phyloP scores from a whole-genome alignment of 306 rosid species.

The Malus fusca region DNA sequence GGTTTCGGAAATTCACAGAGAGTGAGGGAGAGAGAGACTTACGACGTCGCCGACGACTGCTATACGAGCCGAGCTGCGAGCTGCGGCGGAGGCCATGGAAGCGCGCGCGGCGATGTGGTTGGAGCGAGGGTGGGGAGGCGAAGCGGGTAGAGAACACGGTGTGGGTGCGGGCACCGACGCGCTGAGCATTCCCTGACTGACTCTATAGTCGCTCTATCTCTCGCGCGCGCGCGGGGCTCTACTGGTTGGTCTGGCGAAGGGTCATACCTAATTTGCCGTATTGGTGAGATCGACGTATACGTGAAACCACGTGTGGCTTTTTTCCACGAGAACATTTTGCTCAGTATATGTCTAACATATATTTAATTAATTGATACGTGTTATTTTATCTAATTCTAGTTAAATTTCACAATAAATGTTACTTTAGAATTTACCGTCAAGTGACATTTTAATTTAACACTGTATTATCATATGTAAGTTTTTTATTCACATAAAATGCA shows the following conservation, averaged over 20 bases:
- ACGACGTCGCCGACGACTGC: slow-evolving; percentile 83
- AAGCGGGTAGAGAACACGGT: slow-evolving; percentile 5
- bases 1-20: too few relatives aligned
- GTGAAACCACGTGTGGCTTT: too few relatives aligned
- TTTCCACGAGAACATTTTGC: too few relatives aligned
- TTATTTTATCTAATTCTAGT: too few relatives aligned
- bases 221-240: neutral
- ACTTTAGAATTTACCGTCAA: too few relatives aligned
- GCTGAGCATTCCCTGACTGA: slow-evolving; percentile 24
- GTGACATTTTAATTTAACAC: too few relatives aligned
- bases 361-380: too few relatives aligned
- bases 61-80: slow-evolving; percentile 36
- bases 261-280: too few relatives aligned
- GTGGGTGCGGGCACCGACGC: slow-evolving; percentile 46
- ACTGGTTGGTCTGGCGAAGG: neutral
- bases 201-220: neutral
- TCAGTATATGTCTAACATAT: too few relatives aligned
- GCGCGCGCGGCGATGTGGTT: slow-evolving; percentile 16
- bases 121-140: neutral
- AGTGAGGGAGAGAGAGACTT: slow-evolving; percentile 20
- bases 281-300: too few relatives aligned
- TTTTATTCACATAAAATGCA: neutral
- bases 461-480: neutral
- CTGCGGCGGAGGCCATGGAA: slow-evolving; percentile 52
- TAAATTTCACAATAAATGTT: too few relatives aligned